Conservation (phyloP, 1,284 basidiomycete species). For the Leucoagaricus sp. region DNA sequence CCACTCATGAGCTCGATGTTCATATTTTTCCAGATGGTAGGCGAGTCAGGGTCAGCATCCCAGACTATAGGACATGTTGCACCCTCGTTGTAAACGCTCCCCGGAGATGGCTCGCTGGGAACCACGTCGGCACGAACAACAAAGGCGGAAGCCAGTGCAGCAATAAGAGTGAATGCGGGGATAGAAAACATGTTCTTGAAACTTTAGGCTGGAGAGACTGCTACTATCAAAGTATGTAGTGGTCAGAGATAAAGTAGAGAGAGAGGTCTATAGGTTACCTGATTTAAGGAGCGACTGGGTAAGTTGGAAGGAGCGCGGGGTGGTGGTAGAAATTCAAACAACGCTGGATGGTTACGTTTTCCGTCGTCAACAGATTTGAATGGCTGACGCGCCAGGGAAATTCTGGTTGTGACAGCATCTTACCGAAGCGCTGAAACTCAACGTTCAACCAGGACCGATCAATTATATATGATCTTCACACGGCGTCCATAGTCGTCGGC, state of each 20-base stretch:
- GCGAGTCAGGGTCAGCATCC: slow-evolving; percentile 47
- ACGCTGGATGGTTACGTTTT: background rate
- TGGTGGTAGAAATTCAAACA: background rate
- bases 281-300: slow-evolving; percentile 7
- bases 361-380: background rate
- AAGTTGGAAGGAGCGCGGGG: slow-evolving; percentile 2
- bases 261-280: background rate
- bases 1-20: slow-evolving; percentile 81
- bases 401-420: background rate
- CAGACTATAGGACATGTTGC: slow-evolving; percentile 54
- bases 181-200: background rate
- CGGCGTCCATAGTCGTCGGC: too few species aligned
- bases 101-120: slow-evolving; percentile 58
- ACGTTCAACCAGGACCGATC: background rate
- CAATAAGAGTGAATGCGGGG: slow-evolving; percentile 37
- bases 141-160: slow-evolving; percentile 37
- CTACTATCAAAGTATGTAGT: too few species aligned
- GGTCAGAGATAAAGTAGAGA: background rate
- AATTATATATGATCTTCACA: too few species aligned
- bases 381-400: slow-evolving; percentile 5
- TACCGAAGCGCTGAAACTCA: background rate
- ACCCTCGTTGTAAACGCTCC: slow-evolving; percentile 58
- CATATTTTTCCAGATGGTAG: slow-evolving; percentile 65
- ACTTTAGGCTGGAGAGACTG: background rate
- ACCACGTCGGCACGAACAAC: slow-evolving; percentile 49